Conservation (phyloP, 306 rosid genomes). For the Trifolium subterraneum region DNA sequence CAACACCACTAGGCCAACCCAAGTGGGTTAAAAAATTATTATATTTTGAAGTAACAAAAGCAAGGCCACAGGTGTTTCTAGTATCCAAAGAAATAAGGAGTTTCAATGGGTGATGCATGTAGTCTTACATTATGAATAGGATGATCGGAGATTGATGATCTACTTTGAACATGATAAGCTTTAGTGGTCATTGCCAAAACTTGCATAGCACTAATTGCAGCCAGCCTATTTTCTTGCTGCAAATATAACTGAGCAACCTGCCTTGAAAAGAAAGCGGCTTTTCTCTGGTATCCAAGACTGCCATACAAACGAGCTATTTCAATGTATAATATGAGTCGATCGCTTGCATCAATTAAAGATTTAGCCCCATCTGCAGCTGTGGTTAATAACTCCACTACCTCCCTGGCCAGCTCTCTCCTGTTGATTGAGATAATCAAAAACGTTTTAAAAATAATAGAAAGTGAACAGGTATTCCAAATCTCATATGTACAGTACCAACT, state of each 20-base stretch:
- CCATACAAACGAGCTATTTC: conserved; percentile 99
- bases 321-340: conserved; percentile 78
- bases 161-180: conserved; percentile 96
- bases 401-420: conserved; percentile 95
- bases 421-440: conserved; percentile 31
- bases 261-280: conserved; percentile 96
- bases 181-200: conserved; percentile 95
- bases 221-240: conserved; percentile 89
- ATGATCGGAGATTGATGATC: conserved; percentile 63
- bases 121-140: conserved; percentile 68
- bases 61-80: conserved; percentile 10
- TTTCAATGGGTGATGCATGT: conserved; percentile 27
- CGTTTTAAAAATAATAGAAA: conserved; percentile 23
- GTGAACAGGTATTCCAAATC: conserved; percentile 28
- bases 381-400: conserved; percentile 88
- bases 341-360: conserved; percentile 94
- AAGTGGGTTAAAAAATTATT: conserved; percentile 21
- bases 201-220: conserved; percentile 99
- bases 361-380: conserved; percentile 98
- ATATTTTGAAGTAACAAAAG: conserved; percentile 25
- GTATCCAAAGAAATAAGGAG: conserved; percentile 17
- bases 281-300: conserved; percentile 89
- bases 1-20: too few species aligned
- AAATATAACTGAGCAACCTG: conserved; percentile 96
- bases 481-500: conserved; percentile 20